phyloP scores from a whole-genome alignment of 257 asterid genomes.

The Lycium ferocissimum region DNA sequence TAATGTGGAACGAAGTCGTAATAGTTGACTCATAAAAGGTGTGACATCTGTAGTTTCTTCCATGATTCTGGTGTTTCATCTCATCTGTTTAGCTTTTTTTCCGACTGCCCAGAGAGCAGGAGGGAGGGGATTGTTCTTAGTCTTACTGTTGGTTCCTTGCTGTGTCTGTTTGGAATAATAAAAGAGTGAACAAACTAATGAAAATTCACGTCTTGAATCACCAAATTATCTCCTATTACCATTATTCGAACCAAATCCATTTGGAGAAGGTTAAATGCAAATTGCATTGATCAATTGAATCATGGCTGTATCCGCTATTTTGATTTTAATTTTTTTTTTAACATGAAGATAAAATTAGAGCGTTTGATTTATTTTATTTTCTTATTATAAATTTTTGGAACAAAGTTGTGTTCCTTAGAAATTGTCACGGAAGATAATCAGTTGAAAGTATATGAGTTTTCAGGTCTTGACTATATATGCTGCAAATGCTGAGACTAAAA shows the following conservation, averaged over 20 bases:
- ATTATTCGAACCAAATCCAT: not conserved
- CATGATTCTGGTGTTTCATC: not conserved
- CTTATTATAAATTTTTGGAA: not conserved
- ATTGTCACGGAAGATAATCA: not conserved
- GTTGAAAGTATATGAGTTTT: not conserved
- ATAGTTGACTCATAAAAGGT: not conserved
- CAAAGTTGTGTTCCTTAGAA: not conserved
- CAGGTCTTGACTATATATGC: not conserved
- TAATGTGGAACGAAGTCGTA: not conserved
- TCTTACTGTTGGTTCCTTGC: conserved; percentile 14
- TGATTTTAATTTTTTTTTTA: not conserved
- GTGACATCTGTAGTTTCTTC: not conserved
- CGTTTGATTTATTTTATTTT: not conserved
- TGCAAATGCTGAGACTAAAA: not conserved
- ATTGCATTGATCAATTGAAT: not conserved
- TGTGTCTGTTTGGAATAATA: not conserved
- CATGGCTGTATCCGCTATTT: not conserved
- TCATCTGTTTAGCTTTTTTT: not conserved
- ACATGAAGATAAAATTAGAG: not conserved
- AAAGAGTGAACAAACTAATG: not conserved
- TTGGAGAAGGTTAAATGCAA: not conserved
- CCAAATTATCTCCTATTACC: not conserved
- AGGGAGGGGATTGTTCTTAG: not conserved
- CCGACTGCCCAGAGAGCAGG: not conserved
- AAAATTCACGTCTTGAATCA: not conserved